These are phyloP conservation scores for Teratosphaeria viscida DNA, from an alignment of 2,329 filamentous ascomycete genomes.

Conservation along the genomic window DNA sequence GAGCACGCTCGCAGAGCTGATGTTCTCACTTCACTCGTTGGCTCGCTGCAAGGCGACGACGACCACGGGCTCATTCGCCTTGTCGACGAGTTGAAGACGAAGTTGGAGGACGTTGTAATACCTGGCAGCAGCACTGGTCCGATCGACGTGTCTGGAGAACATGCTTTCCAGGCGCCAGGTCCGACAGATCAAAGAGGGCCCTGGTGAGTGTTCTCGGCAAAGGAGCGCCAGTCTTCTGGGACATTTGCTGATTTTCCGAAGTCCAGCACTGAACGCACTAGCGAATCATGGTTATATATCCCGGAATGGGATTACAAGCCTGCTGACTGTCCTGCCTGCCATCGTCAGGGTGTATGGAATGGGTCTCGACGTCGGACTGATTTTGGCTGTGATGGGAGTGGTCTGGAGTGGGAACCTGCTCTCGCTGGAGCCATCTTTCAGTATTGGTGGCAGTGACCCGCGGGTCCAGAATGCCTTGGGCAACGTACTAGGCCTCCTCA, in stretches of 20 bases:
- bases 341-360: conserved; percentile 14
- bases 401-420: conserved; percentile 21
- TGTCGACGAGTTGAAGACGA: not conserved
- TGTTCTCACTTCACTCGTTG: not conserved
- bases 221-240: not conserved
- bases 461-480: conserved; percentile 30
- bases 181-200: conserved; percentile 10
- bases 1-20: not conserved
- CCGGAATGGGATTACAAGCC: conserved; percentile 10
- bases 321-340: conserved; percentile 18
- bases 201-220: not conserved
- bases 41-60: not conserved
- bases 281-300: conserved; percentile 7
- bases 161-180: conserved; percentile 3
- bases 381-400: conserved; percentile 18
- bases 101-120: not conserved
- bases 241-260: not conserved
- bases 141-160: conserved; percentile 7
- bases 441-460: conserved; percentile 9
- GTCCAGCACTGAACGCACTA: conserved; percentile 9
- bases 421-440: conserved; percentile 28
- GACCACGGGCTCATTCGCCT: not conserved
- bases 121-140: not conserved
- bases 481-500: conserved; percentile 7
- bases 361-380: conserved; percentile 16